Base-by-base conservation (phyloP, 345 rosid species). In the Euphorbia peplus region DNA sequence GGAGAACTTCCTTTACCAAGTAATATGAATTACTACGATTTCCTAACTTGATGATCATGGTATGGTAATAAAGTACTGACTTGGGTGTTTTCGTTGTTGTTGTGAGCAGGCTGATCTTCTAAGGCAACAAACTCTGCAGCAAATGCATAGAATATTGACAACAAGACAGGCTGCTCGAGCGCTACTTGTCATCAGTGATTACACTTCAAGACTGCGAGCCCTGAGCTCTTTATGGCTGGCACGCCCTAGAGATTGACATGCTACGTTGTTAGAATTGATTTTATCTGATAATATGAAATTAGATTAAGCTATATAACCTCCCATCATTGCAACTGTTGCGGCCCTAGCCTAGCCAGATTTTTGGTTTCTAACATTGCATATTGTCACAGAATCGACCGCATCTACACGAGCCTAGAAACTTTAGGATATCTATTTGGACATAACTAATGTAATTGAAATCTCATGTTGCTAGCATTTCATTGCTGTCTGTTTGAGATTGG, bases 151-250 rank as follows among this genome's bases (percentile, higher is more conserved):
- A 21, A 91, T 91, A 70, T 78, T 93, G 68, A 91, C 96, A 0
- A 87, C 97, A 44, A 86, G 90, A 5, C 99, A 93, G 81, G 93
- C 95, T 15, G 97, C 99, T 58, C 89, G 89, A 0, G 96, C 96
- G 10, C 79, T 93, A 66, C 87, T 93, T 48, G 97, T 89, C 63
- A 83, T 93, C 68, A 86, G 79, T 26, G 97, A 89, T 70, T 89
- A 88, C 63, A 79, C 81, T 12, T 88, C 95, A 1, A 84, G 97
- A 42, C 96, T 93, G 53, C 83, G 96, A 30, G 97, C 97, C 7
- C 99, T 93, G 26, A 89, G 98, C 78, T 93, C 97, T 26, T 68
- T 93, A 53, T 91, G 99, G 99, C 80, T 89, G 68, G 99, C 93
- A 32, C 83, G 97, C 12, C 95, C 97, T 32, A 84, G 89, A 64